phyloP scores from a whole-genome alignment of 352 stramenopile species.

The Phytophthora cactorum region DNA sequence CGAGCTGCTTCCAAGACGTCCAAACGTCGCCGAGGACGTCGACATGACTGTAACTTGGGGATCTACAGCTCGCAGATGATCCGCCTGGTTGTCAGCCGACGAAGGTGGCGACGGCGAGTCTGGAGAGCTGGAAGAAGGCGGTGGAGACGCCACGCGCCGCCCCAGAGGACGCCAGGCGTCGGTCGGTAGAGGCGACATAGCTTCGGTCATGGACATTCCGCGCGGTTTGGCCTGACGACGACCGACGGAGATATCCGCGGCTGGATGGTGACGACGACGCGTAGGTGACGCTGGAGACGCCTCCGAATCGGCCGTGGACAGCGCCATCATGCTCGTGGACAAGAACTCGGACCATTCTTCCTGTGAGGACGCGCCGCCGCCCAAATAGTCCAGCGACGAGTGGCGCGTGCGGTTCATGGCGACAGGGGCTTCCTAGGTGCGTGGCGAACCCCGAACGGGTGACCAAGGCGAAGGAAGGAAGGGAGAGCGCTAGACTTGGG shows the following conservation, averaged over 20 bases:
- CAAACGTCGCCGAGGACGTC: slow-evolving; percentile 32
- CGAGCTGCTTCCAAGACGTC: slow-evolving; percentile 35
- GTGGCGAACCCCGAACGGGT: slow-evolving; percentile 24
- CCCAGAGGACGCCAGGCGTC: slow-evolving; percentile 60
- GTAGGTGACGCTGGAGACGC: slow-evolving; percentile 19
- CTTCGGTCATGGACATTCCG: slow-evolving; percentile 54
- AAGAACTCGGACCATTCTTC: slow-evolving; percentile 73
- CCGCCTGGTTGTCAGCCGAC: slow-evolving; percentile 33
- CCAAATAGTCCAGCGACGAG: slow-evolving; percentile 62
- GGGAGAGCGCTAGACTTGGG: background rate
- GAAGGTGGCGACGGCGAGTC: slow-evolving; percentile 25
- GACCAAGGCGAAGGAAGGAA: slow-evolving; percentile 16
- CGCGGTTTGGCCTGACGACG: slow-evolving; percentile 32
- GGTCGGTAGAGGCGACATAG: slow-evolving; percentile 34
- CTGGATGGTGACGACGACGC: slow-evolving; percentile 7
- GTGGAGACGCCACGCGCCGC: slow-evolving; percentile 44
- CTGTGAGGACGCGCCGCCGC: slow-evolving; percentile 36
- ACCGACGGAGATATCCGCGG: slow-evolving; percentile 4
- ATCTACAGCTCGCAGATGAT: slow-evolving; percentile 25
- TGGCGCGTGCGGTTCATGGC: slow-evolving; percentile 66
- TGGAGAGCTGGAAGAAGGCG: slow-evolving; percentile 27
- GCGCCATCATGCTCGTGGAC: slow-evolving; percentile 67
- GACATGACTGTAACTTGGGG: slow-evolving; percentile 24
- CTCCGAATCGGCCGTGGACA: slow-evolving; percentile 49
- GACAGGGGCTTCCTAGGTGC: background rate